Evolutionary conservation across 2,329 filamentous ascomycete species (phyloP).

Genomic region (Teratosphaeria pseudoeucalypti): DNA sequence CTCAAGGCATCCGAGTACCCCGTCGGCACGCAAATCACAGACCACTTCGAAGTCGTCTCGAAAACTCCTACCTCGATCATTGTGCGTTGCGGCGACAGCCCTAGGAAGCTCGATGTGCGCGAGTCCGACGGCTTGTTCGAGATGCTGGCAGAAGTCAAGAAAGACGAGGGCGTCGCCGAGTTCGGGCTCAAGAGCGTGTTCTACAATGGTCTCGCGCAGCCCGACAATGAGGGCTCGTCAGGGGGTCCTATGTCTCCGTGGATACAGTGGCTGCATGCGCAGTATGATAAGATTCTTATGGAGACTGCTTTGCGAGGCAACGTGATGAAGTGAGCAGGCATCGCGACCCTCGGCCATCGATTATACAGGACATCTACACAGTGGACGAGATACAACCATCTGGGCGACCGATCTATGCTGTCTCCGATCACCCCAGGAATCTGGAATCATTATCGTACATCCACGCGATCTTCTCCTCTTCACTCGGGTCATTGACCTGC

Average conservation of each 20-base stretch:
- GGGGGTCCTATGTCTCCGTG: conserved; percentile 34
- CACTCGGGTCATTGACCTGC: conserved; percentile 13
- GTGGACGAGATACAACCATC: neutral
- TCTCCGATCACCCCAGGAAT: conserved; percentile 17
- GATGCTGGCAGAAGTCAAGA: conserved; percentile 51
- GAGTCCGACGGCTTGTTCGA: conserved; percentile 57
- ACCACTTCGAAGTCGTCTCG: conserved; percentile 63
- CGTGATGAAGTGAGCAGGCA: conserved; percentile 16
- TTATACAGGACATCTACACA: neutral
- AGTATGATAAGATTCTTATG: conserved; percentile 48
- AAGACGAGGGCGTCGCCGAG: conserved; percentile 49
- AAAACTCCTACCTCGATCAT: conserved; percentile 51
- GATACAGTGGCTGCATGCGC: conserved; percentile 42
- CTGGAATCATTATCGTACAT: conserved; percentile 20
- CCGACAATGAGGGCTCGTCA: conserved; percentile 22
- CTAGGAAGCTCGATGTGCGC: conserved; percentile 42
- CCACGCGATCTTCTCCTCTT: conserved; percentile 7
- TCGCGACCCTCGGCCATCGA: neutral
- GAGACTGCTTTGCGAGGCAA: conserved; percentile 40
- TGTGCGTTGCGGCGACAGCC: conserved; percentile 57
- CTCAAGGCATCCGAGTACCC: conserved; percentile 49
- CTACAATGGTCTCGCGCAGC: conserved; percentile 41
- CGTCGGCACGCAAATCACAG: conserved; percentile 53
- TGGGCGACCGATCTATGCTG: neutral
- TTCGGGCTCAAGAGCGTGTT: conserved; percentile 56